A percentile compares a stretch with the other conserved stretches of the same genome.
phyloP scores from a whole-genome alignment of 306 rosid genomes.

The Quercus variabilis region DNA sequence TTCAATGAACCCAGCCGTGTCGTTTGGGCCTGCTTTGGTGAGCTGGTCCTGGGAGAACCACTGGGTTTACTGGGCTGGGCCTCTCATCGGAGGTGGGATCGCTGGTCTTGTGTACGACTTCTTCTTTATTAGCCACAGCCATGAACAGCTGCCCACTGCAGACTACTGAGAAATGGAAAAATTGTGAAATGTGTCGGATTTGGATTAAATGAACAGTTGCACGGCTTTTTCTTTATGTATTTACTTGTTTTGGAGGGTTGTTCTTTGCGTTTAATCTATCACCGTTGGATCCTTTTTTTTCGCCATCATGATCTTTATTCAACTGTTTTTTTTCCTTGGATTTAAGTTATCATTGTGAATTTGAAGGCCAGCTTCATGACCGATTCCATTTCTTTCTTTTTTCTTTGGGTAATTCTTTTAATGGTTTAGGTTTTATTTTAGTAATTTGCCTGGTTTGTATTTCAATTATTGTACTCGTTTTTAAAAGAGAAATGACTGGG shows the following conservation, averaged over 20 bases:
- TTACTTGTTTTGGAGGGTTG: slow-evolving; percentile 5
- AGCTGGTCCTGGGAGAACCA: slow-evolving; percentile 78
- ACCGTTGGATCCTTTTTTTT: slow-evolving; percentile 9
- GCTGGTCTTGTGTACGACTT: slow-evolving; percentile 67
- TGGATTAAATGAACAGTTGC: background rate
- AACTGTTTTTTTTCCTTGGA: slow-evolving; percentile 3
- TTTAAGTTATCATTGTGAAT: slow-evolving; percentile 2
- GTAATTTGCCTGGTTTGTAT: no score
- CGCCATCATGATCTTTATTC: background rate
- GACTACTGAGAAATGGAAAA: slow-evolving; percentile 36
- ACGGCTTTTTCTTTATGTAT: slow-evolving; percentile 3
- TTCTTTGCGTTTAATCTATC: background rate
- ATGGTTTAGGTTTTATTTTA: background rate
- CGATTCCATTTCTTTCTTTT: background rate
- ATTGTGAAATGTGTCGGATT: background rate
- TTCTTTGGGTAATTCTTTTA: background rate
- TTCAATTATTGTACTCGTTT: no score
- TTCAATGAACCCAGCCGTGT: slow-evolving; percentile 90
- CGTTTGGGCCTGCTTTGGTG: slow-evolving; percentile 82
- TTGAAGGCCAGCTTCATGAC: background rate
- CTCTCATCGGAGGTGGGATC: slow-evolving; percentile 72
- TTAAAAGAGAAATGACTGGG: no score
- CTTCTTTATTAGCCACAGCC: slow-evolving; percentile 54
- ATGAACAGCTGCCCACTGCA: slow-evolving; percentile 56
- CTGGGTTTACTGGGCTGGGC: slow-evolving; percentile 95